These are phyloP conservation scores for Colletotrichum orbiculare DNA, from an alignment of 2,329 filamentous ascomycete genomes.

Conservation along the genomic window DNA sequence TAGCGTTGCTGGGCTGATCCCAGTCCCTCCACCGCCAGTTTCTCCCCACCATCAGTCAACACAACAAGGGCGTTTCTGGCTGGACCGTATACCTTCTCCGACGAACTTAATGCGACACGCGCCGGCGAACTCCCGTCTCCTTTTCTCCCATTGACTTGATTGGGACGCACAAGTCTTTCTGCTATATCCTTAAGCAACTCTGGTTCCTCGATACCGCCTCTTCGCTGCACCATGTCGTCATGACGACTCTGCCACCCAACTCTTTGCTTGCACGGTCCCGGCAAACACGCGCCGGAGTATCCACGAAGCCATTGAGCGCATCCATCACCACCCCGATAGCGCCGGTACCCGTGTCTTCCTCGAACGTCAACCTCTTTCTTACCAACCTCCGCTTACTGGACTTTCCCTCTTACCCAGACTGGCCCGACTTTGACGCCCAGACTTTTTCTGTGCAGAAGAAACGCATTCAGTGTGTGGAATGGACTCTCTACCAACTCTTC, in stretches of 20 bases:
- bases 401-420: conserved; percentile 80
- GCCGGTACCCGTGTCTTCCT: conserved; percentile 53
- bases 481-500: conserved; percentile 91
- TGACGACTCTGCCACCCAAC: conserved; percentile 46
- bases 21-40: conserved; percentile 34
- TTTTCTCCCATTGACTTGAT: not conserved
- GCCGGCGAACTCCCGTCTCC: not conserved
- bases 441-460: conserved; percentile 86
- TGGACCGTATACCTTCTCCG: conserved; percentile 1
- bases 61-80: conserved; percentile 32
- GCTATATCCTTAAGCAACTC: not conserved
- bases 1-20: conserved; percentile 30
- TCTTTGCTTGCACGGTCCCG: conserved; percentile 45
- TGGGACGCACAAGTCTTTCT: not conserved
- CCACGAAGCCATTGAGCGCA: conserved; percentile 34
- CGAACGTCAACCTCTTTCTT: conserved; percentile 75
- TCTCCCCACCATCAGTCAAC: conserved; percentile 34
- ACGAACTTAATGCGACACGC: conserved; percentile 25
- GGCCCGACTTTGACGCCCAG: conserved; percentile 78
- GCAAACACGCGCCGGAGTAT: conserved; percentile 36
- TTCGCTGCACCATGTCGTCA: conserved; percentile 42
- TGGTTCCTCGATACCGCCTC: conserved; percentile 2
- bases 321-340: conserved; percentile 30
- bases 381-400: conserved; percentile 87
- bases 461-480: conserved; percentile 85